phyloP scores from a whole-genome alignment of 352 stramenopile genomes.

The Pythium pyrilobum region DNA sequence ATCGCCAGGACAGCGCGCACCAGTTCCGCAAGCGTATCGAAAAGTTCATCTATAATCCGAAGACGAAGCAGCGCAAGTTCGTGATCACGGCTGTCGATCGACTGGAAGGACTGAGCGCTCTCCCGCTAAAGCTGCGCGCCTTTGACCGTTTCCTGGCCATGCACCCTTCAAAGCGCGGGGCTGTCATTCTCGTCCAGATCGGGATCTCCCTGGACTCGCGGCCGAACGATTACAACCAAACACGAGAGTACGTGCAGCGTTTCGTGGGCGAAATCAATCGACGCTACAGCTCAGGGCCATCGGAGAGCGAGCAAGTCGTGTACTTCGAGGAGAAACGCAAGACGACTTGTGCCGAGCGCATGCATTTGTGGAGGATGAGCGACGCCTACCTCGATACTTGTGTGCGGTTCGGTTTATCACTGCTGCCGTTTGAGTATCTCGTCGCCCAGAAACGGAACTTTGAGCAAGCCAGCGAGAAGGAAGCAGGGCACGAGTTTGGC shows the following conservation, averaged over 20 bases:
- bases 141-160: conserved; percentile 94
- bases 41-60: conserved; percentile 24
- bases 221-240: conserved; percentile 92
- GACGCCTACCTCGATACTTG: conserved; percentile 72
- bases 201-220: conserved; percentile 65
- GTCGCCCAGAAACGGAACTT: conserved; percentile 54
- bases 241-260: conserved; percentile 84
- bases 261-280: conserved; percentile 93
- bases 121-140: conserved; percentile 95
- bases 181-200: conserved; percentile 77
- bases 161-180: conserved; percentile 61
- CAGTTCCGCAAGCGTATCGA: conserved; percentile 36
- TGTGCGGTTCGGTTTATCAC: conserved; percentile 53
- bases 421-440: conserved; percentile 78
- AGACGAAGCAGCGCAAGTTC: conserved; percentile 33
- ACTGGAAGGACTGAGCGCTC: conserved; percentile 94
- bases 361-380: conserved; percentile 61
- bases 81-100: conserved; percentile 91
- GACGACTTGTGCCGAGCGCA: conserved; percentile 61
- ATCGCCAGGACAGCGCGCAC: conserved; percentile 26
- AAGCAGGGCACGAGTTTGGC: conserved; percentile 46
- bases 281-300: conserved; percentile 29
- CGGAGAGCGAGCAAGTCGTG: conserved; percentile 38
- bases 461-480: conserved; percentile 22
- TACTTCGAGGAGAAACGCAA: conserved; percentile 67